Percentiles rank a stretch among this genome's conserved stretches.
phyloP scores from a whole-genome alignment of 192 early-diverging fungal genomes.

The Rhizoclosmatium sp. region DNA sequence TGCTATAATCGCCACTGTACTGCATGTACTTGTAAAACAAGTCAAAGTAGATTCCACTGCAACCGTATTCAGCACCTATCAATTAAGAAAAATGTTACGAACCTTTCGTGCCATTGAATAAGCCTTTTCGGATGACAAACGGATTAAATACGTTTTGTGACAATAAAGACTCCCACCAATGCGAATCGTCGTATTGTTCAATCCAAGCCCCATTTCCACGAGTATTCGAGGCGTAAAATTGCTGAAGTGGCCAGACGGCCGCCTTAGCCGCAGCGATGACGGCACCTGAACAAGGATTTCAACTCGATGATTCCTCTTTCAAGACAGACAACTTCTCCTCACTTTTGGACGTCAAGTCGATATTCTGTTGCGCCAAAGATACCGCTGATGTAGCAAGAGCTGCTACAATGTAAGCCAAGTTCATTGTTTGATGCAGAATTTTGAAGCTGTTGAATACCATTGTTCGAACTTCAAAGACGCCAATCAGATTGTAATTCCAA shows the following conservation, averaged over 20 bases:
- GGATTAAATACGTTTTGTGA: neutral
- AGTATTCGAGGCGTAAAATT: constrained; percentile 10
- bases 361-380: constrained; percentile 4
- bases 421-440: neutral
- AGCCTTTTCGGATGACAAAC: neutral
- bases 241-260: neutral
- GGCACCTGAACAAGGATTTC: neutral
- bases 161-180: neutral
- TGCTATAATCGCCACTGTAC: constrained; percentile 15
- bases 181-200: neutral
- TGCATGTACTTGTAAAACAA: constrained; percentile 27
- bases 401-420: neutral
- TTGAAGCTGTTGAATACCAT: neutral
- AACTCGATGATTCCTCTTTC: neutral
- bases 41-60: constrained; percentile 5
- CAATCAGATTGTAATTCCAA: no score
- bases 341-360: constrained; percentile 12
- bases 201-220: constrained; percentile 17
- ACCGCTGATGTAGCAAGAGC: neutral
- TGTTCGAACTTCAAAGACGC: no score
- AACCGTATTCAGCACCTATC: no score
- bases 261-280: constrained; percentile 17
- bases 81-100: no score
- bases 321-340: neutral
- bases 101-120: constrained; percentile 4